These are phyloP conservation scores for Trichoderma polysporum DNA, from an alignment of 2,329 filamentous ascomycete species.

Conservation along the genomic window DNA sequence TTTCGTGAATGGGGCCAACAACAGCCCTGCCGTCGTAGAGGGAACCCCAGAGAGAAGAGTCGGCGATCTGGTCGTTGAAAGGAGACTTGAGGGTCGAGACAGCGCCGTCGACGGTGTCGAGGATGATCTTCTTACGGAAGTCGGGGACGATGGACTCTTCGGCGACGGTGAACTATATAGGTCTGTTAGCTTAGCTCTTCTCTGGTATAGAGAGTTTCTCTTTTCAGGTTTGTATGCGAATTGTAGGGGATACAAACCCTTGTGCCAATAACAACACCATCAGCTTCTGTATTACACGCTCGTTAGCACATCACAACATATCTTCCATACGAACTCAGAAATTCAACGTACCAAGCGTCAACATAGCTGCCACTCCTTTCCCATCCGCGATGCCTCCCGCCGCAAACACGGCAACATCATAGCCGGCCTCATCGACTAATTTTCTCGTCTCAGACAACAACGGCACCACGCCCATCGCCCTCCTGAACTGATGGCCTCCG, in stretches of 20 bases:
- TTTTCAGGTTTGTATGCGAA: background rate
- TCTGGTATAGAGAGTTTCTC: background rate
- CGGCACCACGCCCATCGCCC: constrained; percentile 53
- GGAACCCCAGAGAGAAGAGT: constrained; percentile 41
- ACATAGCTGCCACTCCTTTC: constrained; percentile 53
- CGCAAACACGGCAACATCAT: constrained; percentile 47
- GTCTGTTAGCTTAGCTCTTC: background rate
- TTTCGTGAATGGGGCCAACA: constrained; percentile 40
- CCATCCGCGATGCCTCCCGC: constrained; percentile 61
- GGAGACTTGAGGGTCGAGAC: constrained; percentile 47
- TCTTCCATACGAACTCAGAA: background rate
- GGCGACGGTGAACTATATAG: constrained; percentile 43
- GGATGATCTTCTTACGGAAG: constrained; percentile 41
- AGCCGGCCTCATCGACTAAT: constrained; percentile 42
- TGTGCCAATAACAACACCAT: constrained; percentile 47
- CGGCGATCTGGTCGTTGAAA: constrained; percentile 43
- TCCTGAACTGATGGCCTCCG: constrained; percentile 60
- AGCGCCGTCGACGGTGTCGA: constrained; percentile 45
- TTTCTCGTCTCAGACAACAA: constrained; percentile 58
- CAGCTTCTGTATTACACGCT: constrained; percentile 36
- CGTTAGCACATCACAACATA: constrained; percentile 9
- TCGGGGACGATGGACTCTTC: constrained; percentile 45
- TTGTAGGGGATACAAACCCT: constrained; percentile 32
- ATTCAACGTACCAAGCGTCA: constrained; percentile 49
- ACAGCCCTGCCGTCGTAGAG: constrained; percentile 48